These are phyloP conservation scores for Microcera coccophila DNA, from an alignment of 2,329 filamentous ascomycete species.

Conservation along the genomic window DNA sequence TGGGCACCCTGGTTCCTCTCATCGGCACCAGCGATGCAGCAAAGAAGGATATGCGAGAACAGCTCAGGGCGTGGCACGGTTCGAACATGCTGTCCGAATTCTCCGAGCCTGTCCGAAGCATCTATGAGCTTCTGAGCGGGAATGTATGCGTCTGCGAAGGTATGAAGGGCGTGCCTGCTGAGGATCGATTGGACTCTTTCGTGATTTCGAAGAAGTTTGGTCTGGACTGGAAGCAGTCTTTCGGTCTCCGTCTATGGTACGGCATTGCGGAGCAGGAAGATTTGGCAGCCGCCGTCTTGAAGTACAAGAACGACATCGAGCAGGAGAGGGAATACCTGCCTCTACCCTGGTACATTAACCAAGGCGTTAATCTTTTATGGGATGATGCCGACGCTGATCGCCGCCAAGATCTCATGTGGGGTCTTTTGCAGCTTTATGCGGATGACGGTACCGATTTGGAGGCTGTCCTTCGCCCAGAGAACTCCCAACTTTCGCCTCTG, in stretches of 20 bases:
- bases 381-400: slow-evolving; percentile 53
- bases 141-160: slow-evolving; percentile 83
- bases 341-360: slow-evolving; percentile 65
- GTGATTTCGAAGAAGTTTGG: slow-evolving; percentile 78
- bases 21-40: slow-evolving; percentile 69
- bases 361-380: slow-evolving; percentile 56
- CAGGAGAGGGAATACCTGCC: slow-evolving; percentile 70
- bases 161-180: slow-evolving; percentile 64
- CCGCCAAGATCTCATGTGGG: slow-evolving; percentile 80
- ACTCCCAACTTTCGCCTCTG: slow-evolving; percentile 69
- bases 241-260: slow-evolving; percentile 90
- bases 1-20: slow-evolving; percentile 80
- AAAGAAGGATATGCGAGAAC: slow-evolving; percentile 70
- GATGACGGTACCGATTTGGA: slow-evolving; percentile 57
- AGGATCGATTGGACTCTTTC: slow-evolving; percentile 78
- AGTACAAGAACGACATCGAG: slow-evolving; percentile 69
- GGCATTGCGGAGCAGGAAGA: slow-evolving; percentile 64
- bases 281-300: slow-evolving; percentile 66
- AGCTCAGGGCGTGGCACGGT: slow-evolving; percentile 80
- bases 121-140: slow-evolving; percentile 86
- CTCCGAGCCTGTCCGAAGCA: slow-evolving; percentile 72
- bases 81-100: slow-evolving; percentile 85
- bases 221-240: slow-evolving; percentile 89
- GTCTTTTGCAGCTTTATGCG: slow-evolving; percentile 77
- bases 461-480: slow-evolving; percentile 69